Conservation (phyloP, 768 basidiomycete genomes). For the Amanita thiersii region DNA sequence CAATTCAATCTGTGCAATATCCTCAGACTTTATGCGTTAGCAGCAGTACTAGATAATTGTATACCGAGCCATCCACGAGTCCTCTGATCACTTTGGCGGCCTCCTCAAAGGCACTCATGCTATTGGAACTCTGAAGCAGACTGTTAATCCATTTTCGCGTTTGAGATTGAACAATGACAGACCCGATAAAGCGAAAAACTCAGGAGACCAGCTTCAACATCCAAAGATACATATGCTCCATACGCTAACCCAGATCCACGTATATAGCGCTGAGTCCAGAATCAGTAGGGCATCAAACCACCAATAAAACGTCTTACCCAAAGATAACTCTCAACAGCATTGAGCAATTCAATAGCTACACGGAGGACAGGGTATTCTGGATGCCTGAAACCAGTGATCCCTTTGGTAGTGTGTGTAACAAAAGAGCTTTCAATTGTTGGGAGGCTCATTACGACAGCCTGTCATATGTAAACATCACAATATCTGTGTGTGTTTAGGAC, state of each 20-base stretch:
- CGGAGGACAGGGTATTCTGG: constrained; percentile 80
- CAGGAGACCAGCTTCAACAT: constrained; percentile 72
- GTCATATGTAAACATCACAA: constrained; percentile 2
- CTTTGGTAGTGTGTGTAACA: constrained; percentile 68
- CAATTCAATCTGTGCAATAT: constrained; percentile 53
- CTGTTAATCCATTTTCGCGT: constrained; percentile 1
- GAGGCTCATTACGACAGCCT: constrained; percentile 84
- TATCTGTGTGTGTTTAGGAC: not conserved
- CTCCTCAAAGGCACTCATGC: constrained; percentile 71
- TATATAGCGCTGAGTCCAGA: constrained; percentile 62
- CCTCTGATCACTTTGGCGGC: constrained; percentile 71
- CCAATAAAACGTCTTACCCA: constrained; percentile 50
- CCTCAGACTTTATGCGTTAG: not conserved
- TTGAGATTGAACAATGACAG: not conserved
- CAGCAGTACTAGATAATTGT: constrained; percentile 14
- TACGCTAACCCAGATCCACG: constrained; percentile 94
- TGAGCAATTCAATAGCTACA: constrained; percentile 80
- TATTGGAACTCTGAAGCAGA: constrained; percentile 61
- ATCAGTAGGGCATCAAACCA: constrained; percentile 8
- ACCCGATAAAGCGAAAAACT: constrained; percentile 76
- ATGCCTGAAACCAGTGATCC: constrained; percentile 73
- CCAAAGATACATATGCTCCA: constrained; percentile 69
- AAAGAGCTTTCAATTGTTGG: constrained; percentile 94
- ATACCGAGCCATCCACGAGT: constrained; percentile 76
- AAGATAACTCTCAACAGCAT: constrained; percentile 89